A percentile compares a stretch with the other conserved stretches of the same genome.
Evolutionary conservation across 2,329 filamentous ascomycete genomes (phyloP).

Genomic region (Xylariaceae sp.): DNA sequence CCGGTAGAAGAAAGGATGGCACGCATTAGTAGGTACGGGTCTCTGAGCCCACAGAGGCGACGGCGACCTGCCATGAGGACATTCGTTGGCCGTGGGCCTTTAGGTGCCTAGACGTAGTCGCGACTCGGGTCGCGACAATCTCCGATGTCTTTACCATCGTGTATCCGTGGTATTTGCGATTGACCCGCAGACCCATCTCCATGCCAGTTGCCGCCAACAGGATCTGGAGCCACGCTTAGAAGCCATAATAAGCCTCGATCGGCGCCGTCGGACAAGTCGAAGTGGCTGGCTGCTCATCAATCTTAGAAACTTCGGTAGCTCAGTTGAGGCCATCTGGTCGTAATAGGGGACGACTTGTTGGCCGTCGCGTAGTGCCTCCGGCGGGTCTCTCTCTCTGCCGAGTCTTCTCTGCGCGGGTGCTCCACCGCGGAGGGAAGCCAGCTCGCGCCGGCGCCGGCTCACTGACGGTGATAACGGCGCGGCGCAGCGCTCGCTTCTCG

Average conservation of each 20-base stretch:
- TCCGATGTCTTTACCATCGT: not conserved
- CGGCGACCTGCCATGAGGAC: no score
- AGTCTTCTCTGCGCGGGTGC: not conserved
- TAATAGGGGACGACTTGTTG: not conserved
- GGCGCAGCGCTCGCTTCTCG: no score
- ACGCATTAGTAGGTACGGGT: no score
- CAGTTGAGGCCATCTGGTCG: not conserved
- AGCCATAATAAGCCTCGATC: not conserved
- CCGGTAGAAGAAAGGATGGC: not conserved
- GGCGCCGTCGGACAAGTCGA: not conserved
- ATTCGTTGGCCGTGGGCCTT: not conserved
- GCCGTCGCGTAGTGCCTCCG: not conserved
- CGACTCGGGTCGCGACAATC: not conserved
- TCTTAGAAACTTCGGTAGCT: not conserved
- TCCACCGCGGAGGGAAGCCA: not conserved
- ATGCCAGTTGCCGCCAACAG: constrained; percentile 1
- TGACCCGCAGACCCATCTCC: not conserved
- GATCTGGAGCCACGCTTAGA: not conserved
- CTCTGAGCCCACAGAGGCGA: no score
- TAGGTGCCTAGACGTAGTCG: not conserved
- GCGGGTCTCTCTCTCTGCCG: not conserved
- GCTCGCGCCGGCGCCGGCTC: no score
- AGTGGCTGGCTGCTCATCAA: not conserved
- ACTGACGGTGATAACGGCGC: no score
- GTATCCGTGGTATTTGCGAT: not conserved